Conservation (phyloP, 2,329 filamentous ascomycete genomes). For the Hansfordia pulvinata region DNA sequence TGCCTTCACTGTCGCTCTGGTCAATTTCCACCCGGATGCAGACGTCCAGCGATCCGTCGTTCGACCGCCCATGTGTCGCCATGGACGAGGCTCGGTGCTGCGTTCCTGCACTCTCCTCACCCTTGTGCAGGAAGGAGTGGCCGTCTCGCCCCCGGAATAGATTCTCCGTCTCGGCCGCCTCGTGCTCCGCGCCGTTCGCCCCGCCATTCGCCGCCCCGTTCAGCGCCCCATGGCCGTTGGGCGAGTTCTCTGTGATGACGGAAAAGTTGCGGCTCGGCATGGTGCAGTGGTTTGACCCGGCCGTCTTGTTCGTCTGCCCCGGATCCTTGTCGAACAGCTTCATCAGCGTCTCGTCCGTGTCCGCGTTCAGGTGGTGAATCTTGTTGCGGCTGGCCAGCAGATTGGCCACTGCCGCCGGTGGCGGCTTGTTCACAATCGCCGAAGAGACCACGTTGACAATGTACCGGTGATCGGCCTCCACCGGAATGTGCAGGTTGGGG, state of each 20-base stretch:
- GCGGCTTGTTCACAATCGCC: conserved; percentile 90
- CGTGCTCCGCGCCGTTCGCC: conserved; percentile 7
- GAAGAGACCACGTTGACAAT: conserved; percentile 93
- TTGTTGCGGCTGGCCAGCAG: conserved; percentile 84
- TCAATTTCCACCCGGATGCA: conserved; percentile 79
- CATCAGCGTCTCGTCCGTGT: conserved; percentile 88
- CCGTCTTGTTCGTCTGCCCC: conserved; percentile 60
- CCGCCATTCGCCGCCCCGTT: conserved; percentile 4
- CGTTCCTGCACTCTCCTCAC: conserved; percentile 69
- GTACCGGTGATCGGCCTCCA: conserved; percentile 77
- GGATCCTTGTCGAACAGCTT: conserved; percentile 88
- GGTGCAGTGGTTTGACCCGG: conserved; percentile 66
- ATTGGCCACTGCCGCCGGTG: conserved; percentile 77
- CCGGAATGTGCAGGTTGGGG: conserved; percentile 61
- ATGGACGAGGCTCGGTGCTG: conserved; percentile 56
- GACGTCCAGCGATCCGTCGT: conserved; percentile 60
- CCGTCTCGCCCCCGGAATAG: conserved; percentile 42
- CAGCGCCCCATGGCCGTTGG: conserved; percentile 25
- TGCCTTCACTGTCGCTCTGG: conserved; percentile 67
- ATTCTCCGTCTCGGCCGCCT: conserved; percentile 4
- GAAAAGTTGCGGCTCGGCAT: conserved; percentile 93
- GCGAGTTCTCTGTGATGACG: conserved; percentile 78
- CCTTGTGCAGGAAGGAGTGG: conserved; percentile 57
- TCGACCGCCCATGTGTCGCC: conserved; percentile 36
- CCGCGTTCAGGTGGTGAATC: conserved; percentile 50